A percentile compares a stretch with the other conserved stretches of the same genome.
Evolutionary conservation across 2,329 filamentous ascomycete genomes (phyloP).

Genomic region (Pseudogymnoascus sp.): DNA sequence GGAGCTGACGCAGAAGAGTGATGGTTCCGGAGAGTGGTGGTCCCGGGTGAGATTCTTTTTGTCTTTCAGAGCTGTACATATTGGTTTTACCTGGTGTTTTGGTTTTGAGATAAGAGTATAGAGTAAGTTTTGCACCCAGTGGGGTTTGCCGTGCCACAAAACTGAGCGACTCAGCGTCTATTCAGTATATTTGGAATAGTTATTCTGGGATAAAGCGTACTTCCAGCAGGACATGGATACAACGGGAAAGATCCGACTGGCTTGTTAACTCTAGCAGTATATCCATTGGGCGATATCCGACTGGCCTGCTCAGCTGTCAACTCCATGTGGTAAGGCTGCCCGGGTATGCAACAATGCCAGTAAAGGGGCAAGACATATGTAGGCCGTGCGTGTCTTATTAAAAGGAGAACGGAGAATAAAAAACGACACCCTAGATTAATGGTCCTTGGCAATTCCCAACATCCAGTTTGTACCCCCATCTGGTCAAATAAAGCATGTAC

Average conservation of each 20-base stretch:
- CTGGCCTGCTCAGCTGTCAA: not conserved
- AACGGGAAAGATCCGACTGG: not conserved
- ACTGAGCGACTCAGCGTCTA: not conserved
- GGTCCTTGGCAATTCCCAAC: not conserved
- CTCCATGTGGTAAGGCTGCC: not conserved
- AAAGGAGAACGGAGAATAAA: not conserved
- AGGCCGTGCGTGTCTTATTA: not conserved
- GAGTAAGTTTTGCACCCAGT: not conserved
- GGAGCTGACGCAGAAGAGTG: not conserved
- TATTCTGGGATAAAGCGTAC: not conserved
- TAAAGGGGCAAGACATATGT: not conserved
- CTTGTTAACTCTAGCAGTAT: not conserved
- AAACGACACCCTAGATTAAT: not conserved
- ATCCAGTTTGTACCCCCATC: not conserved
- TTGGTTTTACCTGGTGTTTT: not conserved
- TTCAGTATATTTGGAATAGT: not conserved
- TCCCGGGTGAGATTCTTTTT: not conserved
- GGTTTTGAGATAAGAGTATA: not conserved
- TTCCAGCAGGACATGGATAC: not conserved
- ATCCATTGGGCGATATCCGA: not conserved
- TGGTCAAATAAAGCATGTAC: not conserved
- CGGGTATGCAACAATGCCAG: not conserved
- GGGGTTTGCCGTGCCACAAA: not conserved
- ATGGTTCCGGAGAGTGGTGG: not conserved
- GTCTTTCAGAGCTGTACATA: slow-evolving; percentile 2